Evolutionary conservation across 768 basidiomycete species (phyloP).

Genomic region (Russula sp.): DNA sequence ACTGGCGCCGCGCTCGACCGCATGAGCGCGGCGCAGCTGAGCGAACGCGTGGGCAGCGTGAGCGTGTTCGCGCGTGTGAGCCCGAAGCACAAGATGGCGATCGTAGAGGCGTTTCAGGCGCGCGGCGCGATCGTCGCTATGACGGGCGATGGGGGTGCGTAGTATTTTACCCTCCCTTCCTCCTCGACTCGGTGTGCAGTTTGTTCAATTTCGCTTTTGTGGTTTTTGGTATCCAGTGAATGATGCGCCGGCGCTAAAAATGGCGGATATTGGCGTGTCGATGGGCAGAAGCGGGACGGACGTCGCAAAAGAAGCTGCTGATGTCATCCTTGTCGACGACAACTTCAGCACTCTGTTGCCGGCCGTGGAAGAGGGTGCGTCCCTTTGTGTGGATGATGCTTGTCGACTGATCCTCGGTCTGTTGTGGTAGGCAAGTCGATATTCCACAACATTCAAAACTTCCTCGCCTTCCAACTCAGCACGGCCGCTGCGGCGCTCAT

Average conservation of each 20-base stretch:
- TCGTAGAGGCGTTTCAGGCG: conserved; percentile 88
- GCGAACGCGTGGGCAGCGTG: conserved; percentile 72
- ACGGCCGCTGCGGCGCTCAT: conserved; percentile 95
- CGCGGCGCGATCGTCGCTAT: conserved; percentile 90
- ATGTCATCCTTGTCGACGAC: conserved; percentile 95
- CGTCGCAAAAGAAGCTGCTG: conserved; percentile 96
- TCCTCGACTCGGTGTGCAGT: neutral
- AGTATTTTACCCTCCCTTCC: neutral
- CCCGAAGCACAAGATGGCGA: conserved; percentile 96
- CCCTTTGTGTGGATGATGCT: neutral
- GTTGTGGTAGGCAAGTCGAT: conserved; percentile 74
- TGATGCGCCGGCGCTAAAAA: conserved; percentile 93
- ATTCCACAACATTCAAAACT: conserved; percentile 98
- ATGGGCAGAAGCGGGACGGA: conserved; percentile 99
- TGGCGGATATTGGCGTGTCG: conserved; percentile 96
- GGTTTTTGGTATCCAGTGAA: conserved; percentile 52
- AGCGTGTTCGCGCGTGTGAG: conserved; percentile 94
- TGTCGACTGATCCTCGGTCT: conserved; percentile 14
- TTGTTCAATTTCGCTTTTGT: neutral
- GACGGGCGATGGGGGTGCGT: conserved; percentile 91
- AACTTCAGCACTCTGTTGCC: conserved; percentile 93
- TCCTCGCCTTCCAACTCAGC: conserved; percentile 92
- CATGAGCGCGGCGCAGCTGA: conserved; percentile 72
- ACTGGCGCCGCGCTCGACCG: conserved; percentile 64
- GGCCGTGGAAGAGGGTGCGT: conserved; percentile 84